Evolutionary conservation across 106 monocot species (phyloP), one percentile per base, ranked within the genome.

Genomic region (Acorus gramineus): DNA sequence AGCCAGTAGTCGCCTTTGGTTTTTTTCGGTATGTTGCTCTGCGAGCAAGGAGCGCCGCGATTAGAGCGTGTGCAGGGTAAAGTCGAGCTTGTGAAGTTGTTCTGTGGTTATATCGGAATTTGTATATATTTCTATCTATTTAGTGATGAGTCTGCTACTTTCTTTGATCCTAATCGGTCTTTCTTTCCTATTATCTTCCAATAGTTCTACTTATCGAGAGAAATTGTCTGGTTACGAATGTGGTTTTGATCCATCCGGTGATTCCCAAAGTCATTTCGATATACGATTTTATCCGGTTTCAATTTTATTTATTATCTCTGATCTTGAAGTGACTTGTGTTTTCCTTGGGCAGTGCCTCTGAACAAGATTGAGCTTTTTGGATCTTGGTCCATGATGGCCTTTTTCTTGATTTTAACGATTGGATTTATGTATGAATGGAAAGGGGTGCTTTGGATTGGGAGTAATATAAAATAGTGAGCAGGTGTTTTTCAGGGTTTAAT

Each of bases 381-480:
- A 52, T 65, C 49, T 65, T 65, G 48, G 65, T 65, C 65, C 8
- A 65, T 52, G 65, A 65, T 65, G 49, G 2, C 48, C 2, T 28
- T 65, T 65, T 61, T 61, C 6, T 61, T 65, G 66, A 66, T 66
- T 66, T 66, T 66, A 53, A 66, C 2, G 45, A 66, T 66, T 48
- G 52, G 66, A 66, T 66, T 42, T 53, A 51, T 66, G 52, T 66
- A 66, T 66, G 51, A 66, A 66, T 66, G 54, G 66, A 66, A 66
- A 66, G 54, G 53, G 3, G 66, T 51, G 52, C 53, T 53, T 55
- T 53, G 0, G 66, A 66, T 66, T 14, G 7, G 3, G 66, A 66
- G 66, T 66, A 66, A 66, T 28, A 28, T 28, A 28, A 28, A 28
- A 28, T 28, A 28, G 28, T 28, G 50, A 4, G 54, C 53, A 8